These are phyloP conservation scores for Arabidopsis hybrid DNA, from an alignment of 441 rosid species.

Conservation along the genomic window DNA sequence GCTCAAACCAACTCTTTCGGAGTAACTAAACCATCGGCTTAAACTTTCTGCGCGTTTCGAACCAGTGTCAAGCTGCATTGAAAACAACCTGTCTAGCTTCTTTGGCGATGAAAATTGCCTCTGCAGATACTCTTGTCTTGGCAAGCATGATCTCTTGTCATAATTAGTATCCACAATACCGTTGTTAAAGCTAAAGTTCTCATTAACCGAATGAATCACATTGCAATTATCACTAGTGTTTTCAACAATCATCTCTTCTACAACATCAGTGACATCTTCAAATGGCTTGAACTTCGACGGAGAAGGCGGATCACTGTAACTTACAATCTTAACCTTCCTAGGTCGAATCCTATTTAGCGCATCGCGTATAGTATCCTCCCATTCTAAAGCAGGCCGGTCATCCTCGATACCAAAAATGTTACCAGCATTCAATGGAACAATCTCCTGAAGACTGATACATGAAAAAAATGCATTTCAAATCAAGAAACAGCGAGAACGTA, in stretches of 20 bases:
- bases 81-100: slow-evolving; percentile 62
- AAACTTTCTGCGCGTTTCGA: slow-evolving; percentile 53
- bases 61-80: slow-evolving; percentile 52
- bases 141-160: slow-evolving; percentile 42
- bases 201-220: slow-evolving; percentile 60
- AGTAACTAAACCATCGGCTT: slow-evolving; percentile 57
- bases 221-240: slow-evolving; percentile 49
- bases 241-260: slow-evolving; percentile 55
- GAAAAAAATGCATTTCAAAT: background rate
- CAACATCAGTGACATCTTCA: slow-evolving; percentile 63
- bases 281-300: slow-evolving; percentile 79
- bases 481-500: background rate
- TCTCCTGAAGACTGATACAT: slow-evolving; percentile 74
- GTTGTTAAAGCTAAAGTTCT: background rate
- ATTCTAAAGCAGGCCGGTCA: slow-evolving; percentile 66
- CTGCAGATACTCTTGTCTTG: slow-evolving; percentile 53
- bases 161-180: slow-evolving; percentile 48
- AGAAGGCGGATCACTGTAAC: slow-evolving; percentile 86
- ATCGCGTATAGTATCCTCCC: slow-evolving; percentile 86
- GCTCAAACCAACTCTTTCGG: slow-evolving; percentile 78
- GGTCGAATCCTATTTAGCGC: slow-evolving; percentile 61
- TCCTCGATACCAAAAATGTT: slow-evolving; percentile 87
- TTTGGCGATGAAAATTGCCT: slow-evolving; percentile 69
- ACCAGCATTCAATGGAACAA: slow-evolving; percentile 90
- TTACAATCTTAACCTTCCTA: slow-evolving; percentile 55